Evolutionary conservation across 768 basidiomycete genomes (phyloP), one percentile per base, ranked within the genome.

Genomic region (Crucibulum laeve): DNA sequence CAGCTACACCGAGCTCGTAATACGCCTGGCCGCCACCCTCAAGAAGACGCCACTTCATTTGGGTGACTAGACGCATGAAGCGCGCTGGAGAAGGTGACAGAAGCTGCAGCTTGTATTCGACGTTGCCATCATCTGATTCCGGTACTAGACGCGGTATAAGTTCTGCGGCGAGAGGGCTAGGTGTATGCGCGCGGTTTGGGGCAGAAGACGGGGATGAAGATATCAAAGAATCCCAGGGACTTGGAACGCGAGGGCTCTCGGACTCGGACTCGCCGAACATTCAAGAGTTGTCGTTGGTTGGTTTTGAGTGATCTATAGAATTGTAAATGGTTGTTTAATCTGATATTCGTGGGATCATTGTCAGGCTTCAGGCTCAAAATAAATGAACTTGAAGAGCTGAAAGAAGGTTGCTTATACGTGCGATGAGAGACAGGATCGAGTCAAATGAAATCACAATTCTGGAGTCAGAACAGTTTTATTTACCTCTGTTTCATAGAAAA

Each of bases 41-140:
- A 38, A 88, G 77, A 6, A 93, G 74, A 2, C 94, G 79, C 93
- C 95, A 97, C 57, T 95, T 93, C 63, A 96, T 80, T 65, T 97
- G 94, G 0, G 94, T 97, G 43, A 92, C 88, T 17, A 98, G 84
- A 47, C 84, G 80, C 3, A 79, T 76, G 52, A 91, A 90, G 37
- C 89, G 87, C 3, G 80, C 73, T 0, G 80, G 78, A 11, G 87
- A 74, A 0, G 92, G 90, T 38, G 81, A 72, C 30, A 92, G 76
- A 17, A 95, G 82, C 60, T 92, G 90, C 25, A 95, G 77, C 64
- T 96, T 96, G 71, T 96, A 96, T 63, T 96, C 92, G 46, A 96
- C 82, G 55, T 92, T 93, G 6, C 92, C 92, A 64, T 87, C 70
- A 55, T 92, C 89, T 15, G 76, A 74, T 56, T 92, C 90, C 1